Percentiles rank a stretch among this genome's conserved stretches.
These are phyloP conservation scores for Collariella sp. DNA, from an alignment of 495 filamentous ascomycete genomes.

Conservation along the genomic window DNA sequence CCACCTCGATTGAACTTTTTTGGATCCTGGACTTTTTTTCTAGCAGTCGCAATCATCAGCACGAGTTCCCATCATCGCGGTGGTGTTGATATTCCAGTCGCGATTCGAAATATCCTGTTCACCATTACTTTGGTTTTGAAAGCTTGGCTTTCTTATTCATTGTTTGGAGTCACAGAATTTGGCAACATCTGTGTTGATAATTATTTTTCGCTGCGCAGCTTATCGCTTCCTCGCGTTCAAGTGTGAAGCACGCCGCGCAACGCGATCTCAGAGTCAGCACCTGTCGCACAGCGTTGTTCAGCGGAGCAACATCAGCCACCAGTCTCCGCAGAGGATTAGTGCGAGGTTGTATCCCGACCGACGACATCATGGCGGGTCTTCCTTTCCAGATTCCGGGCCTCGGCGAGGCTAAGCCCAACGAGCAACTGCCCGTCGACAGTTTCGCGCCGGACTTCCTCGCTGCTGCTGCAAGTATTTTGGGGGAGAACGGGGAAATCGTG, in stretches of 20 bases:
- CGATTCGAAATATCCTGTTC: background rate
- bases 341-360: background rate
- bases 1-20: slow-evolving; percentile 18
- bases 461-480: slow-evolving; percentile 12
- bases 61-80: background rate
- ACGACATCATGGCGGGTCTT: slow-evolving; percentile 35
- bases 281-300: background rate
- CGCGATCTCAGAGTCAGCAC: background rate
- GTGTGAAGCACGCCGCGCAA: too few relatives aligned
- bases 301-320: background rate
- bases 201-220: background rate
- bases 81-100: too few relatives aligned
- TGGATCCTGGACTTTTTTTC: slow-evolving; percentile 25
- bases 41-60: background rate
- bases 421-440: slow-evolving; percentile 17
- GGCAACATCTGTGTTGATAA: too few relatives aligned
- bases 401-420: slow-evolving; percentile 24
- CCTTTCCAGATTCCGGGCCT: slow-evolving; percentile 36
- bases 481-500: background rate
- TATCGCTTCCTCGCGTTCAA: too few relatives aligned
- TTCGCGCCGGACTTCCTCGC: slow-evolving; percentile 19
- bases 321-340: background rate
- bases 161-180: background rate
- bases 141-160: background rate
- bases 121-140: background rate